Evolutionary conservation across 2,329 filamentous ascomycete genomes (phyloP).

Genomic region (Diaporthe citri): DNA sequence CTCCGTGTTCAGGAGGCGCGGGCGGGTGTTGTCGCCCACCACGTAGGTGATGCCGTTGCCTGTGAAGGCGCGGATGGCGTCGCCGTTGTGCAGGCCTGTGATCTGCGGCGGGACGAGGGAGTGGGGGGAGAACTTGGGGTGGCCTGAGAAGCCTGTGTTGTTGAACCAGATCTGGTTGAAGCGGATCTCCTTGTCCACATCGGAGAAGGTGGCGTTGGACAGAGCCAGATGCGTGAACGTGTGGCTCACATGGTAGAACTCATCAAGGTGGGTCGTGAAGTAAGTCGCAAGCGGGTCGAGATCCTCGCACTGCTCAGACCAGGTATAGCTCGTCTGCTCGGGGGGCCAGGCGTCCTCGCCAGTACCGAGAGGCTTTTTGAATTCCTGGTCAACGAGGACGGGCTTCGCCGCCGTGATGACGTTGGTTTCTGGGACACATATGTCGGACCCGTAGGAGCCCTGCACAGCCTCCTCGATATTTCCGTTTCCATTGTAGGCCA

Average conservation of each 20-base stretch:
- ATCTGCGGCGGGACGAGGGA: neutral
- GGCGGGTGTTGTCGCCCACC: conserved; percentile 9
- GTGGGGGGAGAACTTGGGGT: conserved; percentile 15
- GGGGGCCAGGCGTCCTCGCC: conserved; percentile 13
- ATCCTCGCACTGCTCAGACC: conserved; percentile 15
- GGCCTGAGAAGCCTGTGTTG: conserved; percentile 1
- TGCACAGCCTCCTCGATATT: conserved; percentile 7
- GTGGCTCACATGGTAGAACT: conserved; percentile 17
- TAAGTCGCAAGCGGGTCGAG: conserved; percentile 7
- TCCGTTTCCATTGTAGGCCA: neutral
- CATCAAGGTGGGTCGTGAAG: conserved; percentile 10
- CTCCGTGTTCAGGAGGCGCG: conserved; percentile 8
- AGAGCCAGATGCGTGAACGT: conserved; percentile 9
- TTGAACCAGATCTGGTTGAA: conserved; percentile 16
- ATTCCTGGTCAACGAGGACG: neutral
- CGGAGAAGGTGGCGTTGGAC: conserved; percentile 7
- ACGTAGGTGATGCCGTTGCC: conserved; percentile 6
- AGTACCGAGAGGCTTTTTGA: neutral
- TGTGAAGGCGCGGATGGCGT: conserved; percentile 11
- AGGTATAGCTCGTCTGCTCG: conserved; percentile 1
- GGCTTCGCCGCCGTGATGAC: conserved; percentile 7
- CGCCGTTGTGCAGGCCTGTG: conserved; percentile 23
- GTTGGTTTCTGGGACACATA: neutral
- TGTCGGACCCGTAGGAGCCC: conserved; percentile 1
- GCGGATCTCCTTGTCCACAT: conserved; percentile 16